A percentile compares a stretch with the other conserved stretches of the same genome.
Conservation (phyloP, 441 rosid genomes). For the Erodium chrysanthum region DNA sequence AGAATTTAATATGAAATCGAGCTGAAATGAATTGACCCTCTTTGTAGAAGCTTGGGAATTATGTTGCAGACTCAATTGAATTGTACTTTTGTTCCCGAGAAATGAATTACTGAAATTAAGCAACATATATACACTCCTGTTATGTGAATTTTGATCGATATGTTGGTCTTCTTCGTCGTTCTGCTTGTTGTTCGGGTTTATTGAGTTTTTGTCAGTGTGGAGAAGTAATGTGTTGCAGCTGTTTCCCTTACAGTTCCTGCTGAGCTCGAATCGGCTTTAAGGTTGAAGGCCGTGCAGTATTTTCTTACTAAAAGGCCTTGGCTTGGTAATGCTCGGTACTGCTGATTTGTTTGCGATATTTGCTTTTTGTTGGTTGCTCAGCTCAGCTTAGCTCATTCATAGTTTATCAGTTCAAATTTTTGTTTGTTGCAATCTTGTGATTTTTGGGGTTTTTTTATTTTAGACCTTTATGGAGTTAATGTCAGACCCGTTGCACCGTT, state of each 20-base stretch:
- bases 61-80: no score
- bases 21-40: no score
- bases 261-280: slow-evolving; percentile 77
- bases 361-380: no score
- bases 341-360: no score
- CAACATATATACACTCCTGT: no score
- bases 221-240: neutral
- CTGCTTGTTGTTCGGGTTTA: no score
- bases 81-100: no score
- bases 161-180: neutral
- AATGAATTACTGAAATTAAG: no score
- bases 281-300: slow-evolving; percentile 57
- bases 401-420: no score
- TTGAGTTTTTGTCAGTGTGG: neutral
- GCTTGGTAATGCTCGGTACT: slow-evolving; percentile 42
- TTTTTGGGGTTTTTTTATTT: slow-evolving; percentile 1
- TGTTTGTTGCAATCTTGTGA: neutral
- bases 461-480: slow-evolving; percentile 86
- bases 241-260: slow-evolving; percentile 44
- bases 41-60: no score
- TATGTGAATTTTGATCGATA: neutral
- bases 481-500: slow-evolving; percentile 77
- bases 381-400: no score
- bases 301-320: slow-evolving; percentile 71
- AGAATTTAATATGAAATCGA: no score